These are phyloP conservation scores for Penicillium olsonii DNA, from an alignment of 2,329 filamentous ascomycete species.

Conservation along the genomic window DNA sequence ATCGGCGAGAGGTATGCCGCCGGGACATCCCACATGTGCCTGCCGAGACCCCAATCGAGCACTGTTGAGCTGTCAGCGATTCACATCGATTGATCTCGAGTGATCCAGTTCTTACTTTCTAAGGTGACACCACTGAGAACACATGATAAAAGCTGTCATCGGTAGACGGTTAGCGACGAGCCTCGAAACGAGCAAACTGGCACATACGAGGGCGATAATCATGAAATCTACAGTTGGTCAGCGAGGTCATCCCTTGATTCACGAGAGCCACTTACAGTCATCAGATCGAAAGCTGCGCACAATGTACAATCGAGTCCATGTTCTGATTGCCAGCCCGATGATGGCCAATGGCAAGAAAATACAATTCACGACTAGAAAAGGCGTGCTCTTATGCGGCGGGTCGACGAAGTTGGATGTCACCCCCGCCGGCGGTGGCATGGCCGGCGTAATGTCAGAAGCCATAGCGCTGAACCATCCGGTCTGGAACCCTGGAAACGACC, in stretches of 20 bases:
- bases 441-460: constrained; percentile 22
- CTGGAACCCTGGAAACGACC: background rate
- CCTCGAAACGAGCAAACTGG: background rate
- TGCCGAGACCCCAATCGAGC: constrained; percentile 30
- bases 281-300: constrained; percentile 28
- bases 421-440: constrained; percentile 28
- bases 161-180: background rate
- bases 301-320: constrained; percentile 29
- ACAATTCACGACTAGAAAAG: constrained; percentile 30
- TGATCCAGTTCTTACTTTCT: constrained; percentile 20
- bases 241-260: background rate
- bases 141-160: constrained; percentile 22
- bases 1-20: constrained; percentile 18
- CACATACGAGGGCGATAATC: constrained; percentile 25
- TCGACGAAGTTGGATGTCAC: constrained; percentile 30
- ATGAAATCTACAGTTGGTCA: constrained; percentile 23
- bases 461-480: constrained; percentile 9
- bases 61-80: constrained; percentile 11
- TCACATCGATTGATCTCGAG: background rate
- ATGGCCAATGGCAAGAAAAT: constrained; percentile 29
- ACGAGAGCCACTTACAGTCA: constrained; percentile 26
- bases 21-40: constrained; percentile 33
- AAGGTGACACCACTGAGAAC: constrained; percentile 25
- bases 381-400: constrained; percentile 22
- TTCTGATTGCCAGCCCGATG: constrained; percentile 20